phyloP scores from a whole-genome alignment of 1,284 basidiomycete genomes.

The Boletus semigastroideus region DNA sequence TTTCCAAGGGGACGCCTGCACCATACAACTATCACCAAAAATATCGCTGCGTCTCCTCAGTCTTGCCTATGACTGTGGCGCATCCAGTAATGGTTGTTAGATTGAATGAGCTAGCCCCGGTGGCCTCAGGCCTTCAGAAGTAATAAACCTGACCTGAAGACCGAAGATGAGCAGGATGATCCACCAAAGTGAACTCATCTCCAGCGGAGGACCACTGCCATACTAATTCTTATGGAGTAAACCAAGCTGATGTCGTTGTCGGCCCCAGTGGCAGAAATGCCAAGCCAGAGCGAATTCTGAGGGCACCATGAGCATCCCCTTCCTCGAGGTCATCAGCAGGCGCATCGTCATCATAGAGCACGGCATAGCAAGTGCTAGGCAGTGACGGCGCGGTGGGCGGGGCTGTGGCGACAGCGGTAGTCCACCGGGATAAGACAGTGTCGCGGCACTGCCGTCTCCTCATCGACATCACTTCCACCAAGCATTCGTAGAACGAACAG shows the following conservation, averaged over 20 bases:
- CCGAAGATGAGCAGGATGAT: not conserved
- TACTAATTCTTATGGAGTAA: not conserved
- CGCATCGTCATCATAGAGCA: not conserved
- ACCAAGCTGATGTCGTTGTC: not conserved
- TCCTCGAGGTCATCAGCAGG: not conserved
- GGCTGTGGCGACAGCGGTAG: slow-evolving; percentile 59
- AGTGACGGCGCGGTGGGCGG: slow-evolving; percentile 20
- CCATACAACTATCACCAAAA: not conserved
- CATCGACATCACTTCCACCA: not conserved
- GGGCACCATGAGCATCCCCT: slow-evolving; percentile 6
- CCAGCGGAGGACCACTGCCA: slow-evolving; percentile 1
- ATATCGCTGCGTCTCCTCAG: not conserved
- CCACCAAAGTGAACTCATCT: slow-evolving; percentile 3
- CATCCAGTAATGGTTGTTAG: not conserved
- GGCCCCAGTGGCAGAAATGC: slow-evolving; percentile 39
- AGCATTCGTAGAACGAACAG: slow-evolving; percentile 6
- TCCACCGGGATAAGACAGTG: slow-evolving; percentile 46
- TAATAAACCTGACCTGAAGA: not conserved
- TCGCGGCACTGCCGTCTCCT: slow-evolving; percentile 36
- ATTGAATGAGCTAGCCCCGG: not conserved
- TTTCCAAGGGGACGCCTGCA: not conserved
- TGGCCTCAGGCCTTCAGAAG: not conserved
- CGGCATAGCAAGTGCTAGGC: not conserved
- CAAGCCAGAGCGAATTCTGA: slow-evolving; percentile 6
- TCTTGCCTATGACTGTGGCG: not conserved